Conservation (phyloP, 345 rosid genomes). For the Euphorbia pulcherrima region DNA sequence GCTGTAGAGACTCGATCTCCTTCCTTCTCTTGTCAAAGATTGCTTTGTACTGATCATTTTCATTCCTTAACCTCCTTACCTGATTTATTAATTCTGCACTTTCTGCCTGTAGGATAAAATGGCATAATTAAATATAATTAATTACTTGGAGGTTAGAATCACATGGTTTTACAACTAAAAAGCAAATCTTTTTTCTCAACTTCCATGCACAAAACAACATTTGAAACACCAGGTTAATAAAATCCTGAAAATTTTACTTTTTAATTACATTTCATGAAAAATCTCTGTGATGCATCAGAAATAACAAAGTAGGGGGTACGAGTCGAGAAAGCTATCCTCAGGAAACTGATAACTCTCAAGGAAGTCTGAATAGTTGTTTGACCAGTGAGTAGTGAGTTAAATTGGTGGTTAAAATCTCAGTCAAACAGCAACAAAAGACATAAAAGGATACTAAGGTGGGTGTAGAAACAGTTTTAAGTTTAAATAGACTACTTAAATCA, state of each 20-base stretch:
- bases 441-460: not conserved
- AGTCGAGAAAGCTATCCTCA: not conserved
- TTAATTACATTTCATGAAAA: not conserved
- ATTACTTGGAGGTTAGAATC: not conserved
- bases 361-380: no score
- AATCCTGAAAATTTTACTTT: not conserved
- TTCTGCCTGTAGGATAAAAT: slow-evolving; percentile 33
- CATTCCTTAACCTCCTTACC: slow-evolving; percentile 35
- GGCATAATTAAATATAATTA: not conserved
- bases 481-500: not conserved
- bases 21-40: slow-evolving; percentile 60
- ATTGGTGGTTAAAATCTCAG: not conserved
- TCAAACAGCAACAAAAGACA: not conserved
- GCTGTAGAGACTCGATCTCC: slow-evolving; percentile 80
- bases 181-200: not conserved
- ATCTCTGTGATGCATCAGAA: not conserved
- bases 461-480: not conserved
- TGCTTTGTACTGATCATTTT: slow-evolving; percentile 34
- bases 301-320: not conserved
- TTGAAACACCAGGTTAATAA: not conserved
- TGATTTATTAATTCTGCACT: slow-evolving; percentile 45
- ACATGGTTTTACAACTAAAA: not conserved
- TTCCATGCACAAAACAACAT: not conserved
- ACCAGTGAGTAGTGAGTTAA: not conserved
- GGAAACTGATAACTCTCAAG: no score